Evolutionary conservation across 1,139 yeast genomes (phyloP), one percentile per base, ranked within the genome.

Genomic region (Yamadazyma blattariae): DNA sequence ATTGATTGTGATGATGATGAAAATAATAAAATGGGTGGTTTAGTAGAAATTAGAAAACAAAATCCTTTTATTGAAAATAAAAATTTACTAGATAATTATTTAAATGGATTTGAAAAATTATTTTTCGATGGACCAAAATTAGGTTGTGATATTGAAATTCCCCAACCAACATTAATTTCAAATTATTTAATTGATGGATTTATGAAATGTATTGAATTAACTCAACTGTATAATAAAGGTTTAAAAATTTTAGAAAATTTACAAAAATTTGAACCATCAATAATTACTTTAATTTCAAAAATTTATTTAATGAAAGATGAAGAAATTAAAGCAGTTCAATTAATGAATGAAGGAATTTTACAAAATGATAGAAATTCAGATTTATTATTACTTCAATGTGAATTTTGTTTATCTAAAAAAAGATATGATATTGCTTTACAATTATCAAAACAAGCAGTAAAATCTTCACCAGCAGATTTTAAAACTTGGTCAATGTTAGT

Each of bases 381-480:
- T 35, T 56, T 75, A 38, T 55, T 76, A 30, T 57, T 74, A 44
- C 65, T 82, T 46, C 96, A 92, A 61, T 79, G 89, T 1, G 73
- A 76, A 48, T 88, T 85, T 54, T 74, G 94, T 51, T 61, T 84
- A 13, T 66, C 70, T 20, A 88, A 85, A 57, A 71, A 70, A 32
- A 70, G 86, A 35, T 71, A 74, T 32, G 88, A 84, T 42, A 64
- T 87, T 49, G 96, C 97, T 0, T 66, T 85, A 28, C 75, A 77
- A 34, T 70, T 86, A 36, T 88, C 96, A 0, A 71, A 74, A 33
- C 77, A 82, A 41, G 84, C 96, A 1, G 88, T 88, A 10, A 79
- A 82, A 46, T 71, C 90, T 1, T 76, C 90, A 1, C 96, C 97
- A 0, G 80, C 94, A 2, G 95, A 85, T 52, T 90, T 87, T 57